Evolutionary conservation across 108 stramenopile species (phyloP), one percentile per base, ranked within the genome.

Genomic region (Cyclotella choctawhatcheeana): DNA sequence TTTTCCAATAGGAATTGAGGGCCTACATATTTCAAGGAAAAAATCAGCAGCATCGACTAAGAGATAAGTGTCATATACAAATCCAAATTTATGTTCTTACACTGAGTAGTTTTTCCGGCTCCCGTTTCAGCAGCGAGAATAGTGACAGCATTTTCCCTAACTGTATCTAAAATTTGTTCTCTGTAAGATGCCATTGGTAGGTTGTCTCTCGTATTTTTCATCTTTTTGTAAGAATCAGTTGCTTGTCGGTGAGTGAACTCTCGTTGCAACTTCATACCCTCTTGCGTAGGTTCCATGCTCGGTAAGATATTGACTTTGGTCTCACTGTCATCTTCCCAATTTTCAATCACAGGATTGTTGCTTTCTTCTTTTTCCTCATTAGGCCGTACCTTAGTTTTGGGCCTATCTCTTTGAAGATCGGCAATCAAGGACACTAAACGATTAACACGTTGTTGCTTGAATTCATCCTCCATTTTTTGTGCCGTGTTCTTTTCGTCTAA

Each of bases 1-100:
- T 94, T 71, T 71, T 97, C 96, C 6, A 95, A 59, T 35, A 98
- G 61, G 67, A 73, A 98, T 59, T 97, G 97, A 4, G 94, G 71
- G 33, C 74, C 58, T 44, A 73, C 54, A 1, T 47, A 29, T 0
- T 31, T 21, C 12, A 25, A 43, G 13, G 1, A 40, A 22, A n/a
- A n/a, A n/a, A n/a, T n/a, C n/a, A n/a, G n/a, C n/a, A n/a, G n/a
- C n/a, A n/a, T n/a, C n/a, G n/a, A n/a, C n/a, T 2, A 21, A 8
- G 24, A 44, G 33, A 35, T 3, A 67, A 22, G 35, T 44, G n/a
- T 7, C 1, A 6, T 44, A 30, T 43, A 61, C 3, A 7, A 43
- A 18, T 43, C 2, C 35, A 61, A 61, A 24, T 12, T 17, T 43
- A 13, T 22, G 37, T 26, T 40, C 45, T 64, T 40, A 52, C 74